These are phyloP conservation scores for Ceratocystis ficicola DNA, from an alignment of 2,329 filamentous ascomycete genomes.

Conservation along the genomic window DNA sequence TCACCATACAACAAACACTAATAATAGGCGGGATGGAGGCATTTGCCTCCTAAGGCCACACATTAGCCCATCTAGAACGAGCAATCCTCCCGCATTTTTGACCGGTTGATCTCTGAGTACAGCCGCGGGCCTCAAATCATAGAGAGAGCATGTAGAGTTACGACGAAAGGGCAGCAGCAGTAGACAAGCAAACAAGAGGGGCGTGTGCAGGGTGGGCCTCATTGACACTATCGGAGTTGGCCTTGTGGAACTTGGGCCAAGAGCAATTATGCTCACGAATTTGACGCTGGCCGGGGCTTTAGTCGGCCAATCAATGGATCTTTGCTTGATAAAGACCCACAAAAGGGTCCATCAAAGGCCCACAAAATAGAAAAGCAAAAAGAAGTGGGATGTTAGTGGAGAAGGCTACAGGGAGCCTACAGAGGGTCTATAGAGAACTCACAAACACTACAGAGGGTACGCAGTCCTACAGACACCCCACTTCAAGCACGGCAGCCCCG, in stretches of 20 bases:
- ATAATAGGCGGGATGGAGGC: background rate
- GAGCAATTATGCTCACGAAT: conserved; percentile 5
- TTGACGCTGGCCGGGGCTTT: background rate
- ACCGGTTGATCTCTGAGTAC: background rate
- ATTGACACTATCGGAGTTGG: background rate
- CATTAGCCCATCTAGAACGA: background rate
- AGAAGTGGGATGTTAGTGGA: background rate
- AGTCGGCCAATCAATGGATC: conserved; percentile 7
- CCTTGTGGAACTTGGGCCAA: conserved; percentile 11
- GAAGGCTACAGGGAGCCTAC: background rate
- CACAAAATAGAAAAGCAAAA: background rate
- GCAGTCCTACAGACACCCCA: conserved; percentile 6
- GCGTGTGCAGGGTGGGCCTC: conserved; percentile 10
- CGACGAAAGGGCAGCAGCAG: background rate
- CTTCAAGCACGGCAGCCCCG: background rate
- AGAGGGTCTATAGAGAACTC: background rate
- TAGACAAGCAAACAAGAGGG: background rate
- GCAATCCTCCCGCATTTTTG: background rate
- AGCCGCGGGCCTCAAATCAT: conserved; percentile 3
- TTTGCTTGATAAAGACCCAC: background rate
- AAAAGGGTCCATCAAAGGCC: background rate
- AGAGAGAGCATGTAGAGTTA: conserved; percentile 5
- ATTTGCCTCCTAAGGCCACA: background rate
- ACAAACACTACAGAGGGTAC: background rate
- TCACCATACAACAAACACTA: background rate